These are phyloP conservation scores for Trichoderma hamatum DNA, from an alignment of 2,329 filamentous ascomycete species.

Conservation along the genomic window DNA sequence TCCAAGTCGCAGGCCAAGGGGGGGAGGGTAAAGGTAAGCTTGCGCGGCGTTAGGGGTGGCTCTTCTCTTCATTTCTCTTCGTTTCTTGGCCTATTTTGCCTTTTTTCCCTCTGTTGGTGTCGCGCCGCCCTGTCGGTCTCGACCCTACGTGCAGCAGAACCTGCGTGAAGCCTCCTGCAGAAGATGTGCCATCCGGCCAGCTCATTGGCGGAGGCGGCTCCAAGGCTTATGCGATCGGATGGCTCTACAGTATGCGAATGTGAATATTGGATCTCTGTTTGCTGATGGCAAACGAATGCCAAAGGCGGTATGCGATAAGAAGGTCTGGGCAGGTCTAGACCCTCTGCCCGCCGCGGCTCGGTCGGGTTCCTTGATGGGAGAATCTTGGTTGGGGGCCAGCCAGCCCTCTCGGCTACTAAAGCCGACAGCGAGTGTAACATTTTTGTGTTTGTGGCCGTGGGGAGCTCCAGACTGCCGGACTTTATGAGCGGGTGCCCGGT, in stretches of 20 bases:
- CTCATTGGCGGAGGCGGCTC: not conserved
- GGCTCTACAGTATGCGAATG: constrained; percentile 2
- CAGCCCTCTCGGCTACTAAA: not conserved
- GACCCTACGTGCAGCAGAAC: not conserved
- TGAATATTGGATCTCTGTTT: not conserved
- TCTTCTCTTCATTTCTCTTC: not conserved
- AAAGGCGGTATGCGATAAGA: not conserved
- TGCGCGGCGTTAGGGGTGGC: constrained; percentile 1
- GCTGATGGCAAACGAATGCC: not conserved
- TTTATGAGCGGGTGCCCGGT: not conserved
- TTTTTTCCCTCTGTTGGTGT: too few relatives aligned
- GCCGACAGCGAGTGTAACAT: not conserved
- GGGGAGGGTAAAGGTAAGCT: not conserved
- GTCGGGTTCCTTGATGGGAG: not conserved
- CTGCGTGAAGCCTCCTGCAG: constrained; percentile 8
- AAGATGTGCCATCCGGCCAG: not conserved
- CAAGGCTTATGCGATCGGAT: not conserved
- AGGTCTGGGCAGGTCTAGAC: constrained; percentile 21
- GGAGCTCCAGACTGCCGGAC: not conserved
- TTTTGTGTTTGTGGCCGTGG: not conserved
- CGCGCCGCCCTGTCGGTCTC: constrained; percentile 21
- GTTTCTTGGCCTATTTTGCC: not conserved
- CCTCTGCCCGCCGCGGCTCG: constrained; percentile 10
- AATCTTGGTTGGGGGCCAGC: not conserved
- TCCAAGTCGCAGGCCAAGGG: not conserved